A percentile compares a stretch with the other conserved stretches of the same genome.
Evolutionary conservation across 2,329 filamentous ascomycete species (phyloP).

Genomic region (Neonectria neomacrospora): DNA sequence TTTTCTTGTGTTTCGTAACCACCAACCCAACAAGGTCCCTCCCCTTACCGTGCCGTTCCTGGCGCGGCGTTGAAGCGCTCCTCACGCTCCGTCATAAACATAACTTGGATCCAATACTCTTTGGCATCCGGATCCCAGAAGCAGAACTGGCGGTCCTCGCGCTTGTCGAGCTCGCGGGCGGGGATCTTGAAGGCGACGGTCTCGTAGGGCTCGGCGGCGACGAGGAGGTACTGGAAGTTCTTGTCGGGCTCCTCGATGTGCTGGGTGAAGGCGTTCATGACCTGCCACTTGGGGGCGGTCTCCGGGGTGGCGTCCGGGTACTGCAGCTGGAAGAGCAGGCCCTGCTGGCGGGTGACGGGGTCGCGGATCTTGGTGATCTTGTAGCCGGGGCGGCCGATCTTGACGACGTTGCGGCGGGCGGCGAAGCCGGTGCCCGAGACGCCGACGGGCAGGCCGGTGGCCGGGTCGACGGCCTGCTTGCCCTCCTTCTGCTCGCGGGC

Average conservation of each 20-base stretch:
- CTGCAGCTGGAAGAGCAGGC: constrained; percentile 94
- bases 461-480: constrained; percentile 73
- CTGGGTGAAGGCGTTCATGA: constrained; percentile 98
- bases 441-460: constrained; percentile 77
- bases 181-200: constrained; percentile 97
- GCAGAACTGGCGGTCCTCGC: constrained; percentile 88
- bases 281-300: constrained; percentile 84
- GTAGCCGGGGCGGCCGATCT: constrained; percentile 96
- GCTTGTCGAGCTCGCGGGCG: constrained; percentile 88
- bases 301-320: constrained; percentile 89
- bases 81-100: constrained; percentile 98
- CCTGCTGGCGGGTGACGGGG: constrained; percentile 86
- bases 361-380: constrained; percentile 97
- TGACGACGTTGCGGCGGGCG: constrained; percentile 81
- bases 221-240: constrained; percentile 91
- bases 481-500: constrained; percentile 96
- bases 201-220: constrained; percentile 98
- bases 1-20: background rate
- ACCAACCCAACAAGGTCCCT: background rate
- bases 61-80: constrained; percentile 81
- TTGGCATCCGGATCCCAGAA: constrained; percentile 97
- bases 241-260: constrained; percentile 94
- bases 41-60: constrained; percentile 60
- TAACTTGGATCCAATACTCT: constrained; percentile 97
- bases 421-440: constrained; percentile 75